Conservation (phyloP, 1,284 basidiomycete species). For the Austropuccinia psidii region DNA sequence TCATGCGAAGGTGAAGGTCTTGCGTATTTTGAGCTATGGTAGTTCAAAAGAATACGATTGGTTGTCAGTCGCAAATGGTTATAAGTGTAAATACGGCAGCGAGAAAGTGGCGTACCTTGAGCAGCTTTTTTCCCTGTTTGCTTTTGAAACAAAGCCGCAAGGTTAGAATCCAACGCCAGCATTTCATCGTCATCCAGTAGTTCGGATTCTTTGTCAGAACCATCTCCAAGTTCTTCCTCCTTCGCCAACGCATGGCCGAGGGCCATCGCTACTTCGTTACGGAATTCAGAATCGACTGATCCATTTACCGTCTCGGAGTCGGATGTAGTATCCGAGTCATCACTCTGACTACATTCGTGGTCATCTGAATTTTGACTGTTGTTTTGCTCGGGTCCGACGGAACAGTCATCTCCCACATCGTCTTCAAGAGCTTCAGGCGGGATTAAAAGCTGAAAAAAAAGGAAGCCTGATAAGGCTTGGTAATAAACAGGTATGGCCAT, state of each 20-base stretch:
- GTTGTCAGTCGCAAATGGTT: background rate
- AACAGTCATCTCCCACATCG: background rate
- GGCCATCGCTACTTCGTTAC: conserved; percentile 30
- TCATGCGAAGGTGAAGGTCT: conserved; percentile 26
- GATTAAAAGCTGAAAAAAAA: conserved; percentile 6
- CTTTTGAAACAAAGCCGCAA: conserved; percentile 22
- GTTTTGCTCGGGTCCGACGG: background rate
- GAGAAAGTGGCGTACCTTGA: background rate
- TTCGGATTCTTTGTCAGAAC: conserved; percentile 8
- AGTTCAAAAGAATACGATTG: background rate
- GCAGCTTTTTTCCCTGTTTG: conserved; percentile 1
- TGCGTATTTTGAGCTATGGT: conserved; percentile 12
- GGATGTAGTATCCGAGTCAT: background rate
- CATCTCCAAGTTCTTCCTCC: background rate
- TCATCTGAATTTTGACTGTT: background rate
- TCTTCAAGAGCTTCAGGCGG: conserved; percentile 1
- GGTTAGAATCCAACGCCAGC: conserved; percentile 30
- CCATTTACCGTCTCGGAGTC: background rate
- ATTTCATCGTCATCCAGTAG: conserved; percentile 32
- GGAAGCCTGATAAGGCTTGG: too few relatives aligned
- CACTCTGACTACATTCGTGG: background rate
- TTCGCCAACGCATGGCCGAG: conserved; percentile 23
- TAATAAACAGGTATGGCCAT: too few relatives aligned
- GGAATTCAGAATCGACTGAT: conserved; percentile 21
- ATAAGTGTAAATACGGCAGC: background rate